Percentiles rank a stretch among this genome's conserved stretches.
These are phyloP conservation scores for Xylaria flabelliformis DNA, from an alignment of 495 filamentous ascomycete genomes.

Conservation along the genomic window DNA sequence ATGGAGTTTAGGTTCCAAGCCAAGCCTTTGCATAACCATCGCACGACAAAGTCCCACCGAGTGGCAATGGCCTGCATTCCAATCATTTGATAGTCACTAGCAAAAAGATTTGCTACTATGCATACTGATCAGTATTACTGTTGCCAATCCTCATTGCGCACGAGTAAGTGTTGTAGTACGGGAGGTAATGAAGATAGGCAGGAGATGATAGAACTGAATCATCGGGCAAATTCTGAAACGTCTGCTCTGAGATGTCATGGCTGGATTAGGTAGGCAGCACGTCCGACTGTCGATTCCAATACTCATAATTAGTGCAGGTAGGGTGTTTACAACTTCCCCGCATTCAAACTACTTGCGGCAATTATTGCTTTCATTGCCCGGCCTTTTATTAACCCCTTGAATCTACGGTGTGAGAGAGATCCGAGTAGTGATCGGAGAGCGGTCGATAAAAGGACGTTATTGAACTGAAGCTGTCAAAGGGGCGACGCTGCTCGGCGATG, in stretches of 20 bases:
- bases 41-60: conserved; percentile 8
- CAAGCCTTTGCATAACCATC: not conserved
- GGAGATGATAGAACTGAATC: conserved; percentile 14
- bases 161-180: conserved; percentile 1
- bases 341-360: conserved; percentile 1
- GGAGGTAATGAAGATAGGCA: conserved; percentile 26
- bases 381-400: conserved; percentile 6
- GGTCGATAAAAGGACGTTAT: not conserved
- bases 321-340: not conserved
- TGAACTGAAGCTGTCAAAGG: not conserved
- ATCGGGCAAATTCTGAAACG: conserved; percentile 16
- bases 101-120: not conserved
- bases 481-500: not conserved
- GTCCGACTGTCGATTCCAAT: conserved; percentile 10
- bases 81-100: conserved; percentile 8
- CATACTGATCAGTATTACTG: conserved; percentile 4
- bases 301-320: not conserved
- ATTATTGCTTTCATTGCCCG: not conserved
- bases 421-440: conserved; percentile 12
- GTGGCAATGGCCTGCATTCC: conserved; percentile 23
- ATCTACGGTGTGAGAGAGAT: conserved; percentile 5
- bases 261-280: conserved; percentile 19
- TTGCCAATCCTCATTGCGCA: conserved; percentile 18
- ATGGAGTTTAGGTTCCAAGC: conserved; percentile 14
- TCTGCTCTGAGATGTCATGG: conserved; percentile 7